Conservation (phyloP, 768 basidiomycete genomes). For the Hypholoma fasciculare region DNA sequence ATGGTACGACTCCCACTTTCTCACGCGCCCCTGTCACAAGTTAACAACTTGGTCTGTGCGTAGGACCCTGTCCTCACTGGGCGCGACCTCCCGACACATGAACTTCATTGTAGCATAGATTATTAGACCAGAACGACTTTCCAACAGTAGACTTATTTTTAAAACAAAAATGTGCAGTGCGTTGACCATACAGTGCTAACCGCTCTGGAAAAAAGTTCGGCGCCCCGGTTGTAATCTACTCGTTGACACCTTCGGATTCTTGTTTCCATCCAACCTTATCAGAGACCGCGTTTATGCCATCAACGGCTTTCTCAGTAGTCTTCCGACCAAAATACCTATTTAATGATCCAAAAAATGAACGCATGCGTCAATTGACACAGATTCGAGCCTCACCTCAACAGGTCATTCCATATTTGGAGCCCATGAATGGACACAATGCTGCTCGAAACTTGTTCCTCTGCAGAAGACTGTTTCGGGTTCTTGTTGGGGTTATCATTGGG, state of each 20-base stretch:
- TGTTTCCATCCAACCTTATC: constrained; percentile 20
- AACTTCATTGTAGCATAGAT: no score
- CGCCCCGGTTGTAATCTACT: no score
- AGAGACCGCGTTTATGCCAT: constrained; percentile 28
- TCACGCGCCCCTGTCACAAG: constrained; percentile 34
- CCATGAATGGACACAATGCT: constrained; percentile 51
- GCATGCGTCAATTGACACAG: background rate
- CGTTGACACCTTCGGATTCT: background rate
- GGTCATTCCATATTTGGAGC: constrained; percentile 52
- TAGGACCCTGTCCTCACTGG: background rate
- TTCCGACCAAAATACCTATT: constrained; percentile 52
- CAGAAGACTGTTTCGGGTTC: constrained; percentile 53
- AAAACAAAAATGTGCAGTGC: background rate
- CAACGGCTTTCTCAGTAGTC: constrained; percentile 34
- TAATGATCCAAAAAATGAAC: background rate
- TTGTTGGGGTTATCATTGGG: constrained; percentile 47
- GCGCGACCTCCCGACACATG: background rate
- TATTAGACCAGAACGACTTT: no score
- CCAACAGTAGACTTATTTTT: background rate
- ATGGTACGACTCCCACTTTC: constrained; percentile 40
- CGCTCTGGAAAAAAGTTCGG: no score
- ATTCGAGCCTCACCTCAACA: constrained; percentile 42
- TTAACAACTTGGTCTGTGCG: constrained; percentile 45
- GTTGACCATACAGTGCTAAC: background rate
- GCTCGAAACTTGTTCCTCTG: constrained; percentile 49